Evolutionary conservation across 495 filamentous ascomycete species (phyloP), one percentile per base, ranked within the genome.

Genomic region (Immersiella caudata): DNA sequence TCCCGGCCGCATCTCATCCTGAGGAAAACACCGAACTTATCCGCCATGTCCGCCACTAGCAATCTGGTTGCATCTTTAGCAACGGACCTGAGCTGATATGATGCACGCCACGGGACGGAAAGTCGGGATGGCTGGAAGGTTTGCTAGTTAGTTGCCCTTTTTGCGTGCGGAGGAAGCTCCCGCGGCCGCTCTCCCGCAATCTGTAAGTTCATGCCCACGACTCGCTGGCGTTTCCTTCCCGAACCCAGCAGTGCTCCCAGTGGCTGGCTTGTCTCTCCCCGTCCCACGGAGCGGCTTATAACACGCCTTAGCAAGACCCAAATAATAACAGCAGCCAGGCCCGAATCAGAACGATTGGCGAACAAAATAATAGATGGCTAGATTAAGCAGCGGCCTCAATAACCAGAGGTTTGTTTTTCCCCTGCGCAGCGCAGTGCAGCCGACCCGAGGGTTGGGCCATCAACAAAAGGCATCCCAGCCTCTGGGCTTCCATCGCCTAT

Each of bases 341-440:
- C 40, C 11, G 56, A 59, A 59, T 20, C 11, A 33, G 25, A 26
- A 9, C 56, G 56, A 59, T 59, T 33, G 26, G 25, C 56, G 56
- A 59, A 20, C 22, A 59, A 59, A 59, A 59, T 33, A 59, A 22
- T 55, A 55, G 52, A 55, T 55, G 26, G 21, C 56, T 20, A 59
- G 21, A 33, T 27, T 33, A 27, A 59, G 26, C 6, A 59, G 56
- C 5, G 21, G 26, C 1, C 56, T 20, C 11, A 3, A 20, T 6
- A 33, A 6, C 22, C 6, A 7, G 11, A 20, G 24, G 26, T 59
- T 22, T 6, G 2, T 52, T 55, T 11, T n/a, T 14, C 2, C 8
- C 21, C 14, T 16, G 52, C 52, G 21, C 49, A 52, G 49, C 52
- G 14, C 24, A 52, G 49, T n/a, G 14, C 24, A 55, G 20, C 52